Conservation (phyloP, 768 basidiomycete species). For the Kwoniella botswanensis region DNA sequence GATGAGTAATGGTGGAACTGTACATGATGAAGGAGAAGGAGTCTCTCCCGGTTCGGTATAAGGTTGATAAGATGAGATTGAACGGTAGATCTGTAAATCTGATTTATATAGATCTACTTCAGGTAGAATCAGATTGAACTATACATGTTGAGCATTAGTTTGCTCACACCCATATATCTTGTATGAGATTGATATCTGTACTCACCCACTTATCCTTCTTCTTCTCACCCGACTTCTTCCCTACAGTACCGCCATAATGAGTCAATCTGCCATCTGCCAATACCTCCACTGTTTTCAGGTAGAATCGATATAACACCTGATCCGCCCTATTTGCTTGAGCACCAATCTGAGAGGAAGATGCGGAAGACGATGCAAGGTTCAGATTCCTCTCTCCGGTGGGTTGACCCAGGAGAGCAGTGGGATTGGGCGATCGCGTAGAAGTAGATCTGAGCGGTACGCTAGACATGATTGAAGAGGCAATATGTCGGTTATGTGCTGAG, state of each 20-base stretch:
- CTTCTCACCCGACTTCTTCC: slow-evolving; percentile 21
- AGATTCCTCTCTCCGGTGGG: slow-evolving; percentile 19
- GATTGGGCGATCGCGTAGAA: slow-evolving; percentile 7
- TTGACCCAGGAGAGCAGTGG: not conserved
- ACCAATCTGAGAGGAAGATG: slow-evolving; percentile 24
- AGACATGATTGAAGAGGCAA: slow-evolving; percentile 2
- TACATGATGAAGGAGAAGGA: slow-evolving; percentile 17
- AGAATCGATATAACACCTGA: slow-evolving; percentile 53
- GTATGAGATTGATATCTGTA: not conserved
- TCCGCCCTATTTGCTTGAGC: slow-evolving; percentile 34
- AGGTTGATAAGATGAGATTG: slow-evolving; percentile 42
- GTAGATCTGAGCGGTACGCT: not conserved
- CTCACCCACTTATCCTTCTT: slow-evolving; percentile 57
- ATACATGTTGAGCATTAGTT: too few relatives aligned
- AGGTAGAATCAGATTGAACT: slow-evolving; percentile 55
- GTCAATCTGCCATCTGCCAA: slow-evolving; percentile 52
- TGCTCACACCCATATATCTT: not conserved
- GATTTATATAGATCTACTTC: slow-evolving; percentile 51
- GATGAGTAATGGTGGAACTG: slow-evolving; percentile 52
- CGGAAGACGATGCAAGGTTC: slow-evolving; percentile 35
- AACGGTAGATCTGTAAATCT: slow-evolving; percentile 49
- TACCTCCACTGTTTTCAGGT: slow-evolving; percentile 55
- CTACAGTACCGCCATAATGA: slow-evolving; percentile 37
- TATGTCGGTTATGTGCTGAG: not conserved
- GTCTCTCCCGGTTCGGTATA: slow-evolving; percentile 12